These are phyloP conservation scores for Dionaea muscipula DNA, from an alignment of 179 eudicot species.

Conservation along the genomic window DNA sequence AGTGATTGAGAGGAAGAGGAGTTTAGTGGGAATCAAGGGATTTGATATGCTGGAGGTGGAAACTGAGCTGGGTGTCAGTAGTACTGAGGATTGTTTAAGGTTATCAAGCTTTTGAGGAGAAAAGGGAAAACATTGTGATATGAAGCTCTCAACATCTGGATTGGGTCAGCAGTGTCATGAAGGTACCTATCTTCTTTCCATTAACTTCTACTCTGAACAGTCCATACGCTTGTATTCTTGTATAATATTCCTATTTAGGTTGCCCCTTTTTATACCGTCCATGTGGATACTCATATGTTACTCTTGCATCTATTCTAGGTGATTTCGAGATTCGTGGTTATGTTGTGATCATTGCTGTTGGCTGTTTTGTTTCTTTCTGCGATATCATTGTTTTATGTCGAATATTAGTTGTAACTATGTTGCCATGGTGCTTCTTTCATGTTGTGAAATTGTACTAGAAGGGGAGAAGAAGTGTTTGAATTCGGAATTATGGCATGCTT, in stretches of 20 bases:
- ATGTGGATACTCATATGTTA: neutral
- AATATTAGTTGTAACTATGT: neutral
- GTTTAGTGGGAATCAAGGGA: conserved; percentile 23
- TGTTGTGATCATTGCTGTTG: neutral
- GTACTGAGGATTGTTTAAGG: conserved; percentile 18
- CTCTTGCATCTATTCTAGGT: neutral
- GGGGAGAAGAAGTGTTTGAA: conserved; percentile 82
- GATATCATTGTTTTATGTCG: too few relatives aligned
- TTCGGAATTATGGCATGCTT: conserved; percentile 96
- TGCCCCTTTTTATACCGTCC: neutral
- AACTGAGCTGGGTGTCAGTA: conserved; percentile 18
- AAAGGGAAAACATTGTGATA: conserved; percentile 25
- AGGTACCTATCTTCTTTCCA: conserved; percentile 31
- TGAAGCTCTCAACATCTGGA: conserved; percentile 98
- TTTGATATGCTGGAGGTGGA: conserved; percentile 28
- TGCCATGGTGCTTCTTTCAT: conserved; percentile 3
- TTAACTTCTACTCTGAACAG: neutral
- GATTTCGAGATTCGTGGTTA: neutral
- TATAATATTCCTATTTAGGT: neutral
- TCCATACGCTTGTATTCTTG: neutral
- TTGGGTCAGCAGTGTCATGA: conserved; percentile 68
- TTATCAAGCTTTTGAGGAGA: conserved; percentile 19
- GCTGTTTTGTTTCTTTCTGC: neutral
- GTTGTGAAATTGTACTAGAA: conserved; percentile 22
- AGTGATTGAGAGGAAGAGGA: conserved; percentile 17